These are phyloP conservation scores for Trypanosoma mega DNA, from an alignment of 208 protist species.

Conservation along the genomic window DNA sequence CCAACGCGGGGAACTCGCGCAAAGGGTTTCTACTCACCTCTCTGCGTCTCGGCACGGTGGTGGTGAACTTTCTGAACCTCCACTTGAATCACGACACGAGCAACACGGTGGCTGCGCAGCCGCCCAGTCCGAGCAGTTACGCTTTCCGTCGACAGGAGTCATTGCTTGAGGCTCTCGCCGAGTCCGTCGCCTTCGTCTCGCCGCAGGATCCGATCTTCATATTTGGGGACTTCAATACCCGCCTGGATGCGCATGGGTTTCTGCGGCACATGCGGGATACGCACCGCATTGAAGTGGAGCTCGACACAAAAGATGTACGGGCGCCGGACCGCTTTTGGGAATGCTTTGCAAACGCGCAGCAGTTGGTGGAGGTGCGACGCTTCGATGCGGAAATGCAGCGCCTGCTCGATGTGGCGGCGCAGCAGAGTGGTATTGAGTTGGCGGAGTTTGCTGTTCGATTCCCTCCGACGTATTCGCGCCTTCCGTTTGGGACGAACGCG, in stretches of 20 bases:
- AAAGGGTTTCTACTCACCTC: conserved; percentile 79
- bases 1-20: conserved; percentile 48
- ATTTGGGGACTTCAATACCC: conserved; percentile 78
- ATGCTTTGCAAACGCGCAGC: conserved; percentile 32
- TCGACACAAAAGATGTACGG: conserved; percentile 41
- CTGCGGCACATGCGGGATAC: conserved; percentile 37
- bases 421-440: conserved; percentile 48
- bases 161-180: conserved; percentile 58
- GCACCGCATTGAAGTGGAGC: conserved; percentile 34
- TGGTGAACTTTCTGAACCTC: conserved; percentile 67
- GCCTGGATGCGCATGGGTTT: conserved; percentile 47
- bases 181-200: conserved; percentile 45
- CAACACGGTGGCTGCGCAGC: conserved; percentile 47
- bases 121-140: conserved; percentile 53
- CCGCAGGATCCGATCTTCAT: conserved; percentile 69
- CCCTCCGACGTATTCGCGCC: conserved; percentile 59
- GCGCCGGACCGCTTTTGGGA: conserved; percentile 56
- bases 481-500: conserved; percentile 9
- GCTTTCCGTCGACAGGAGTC: conserved; percentile 39
- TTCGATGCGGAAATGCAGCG: conserved; percentile 56
- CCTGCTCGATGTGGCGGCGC: conserved; percentile 52
- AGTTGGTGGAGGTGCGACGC: conserved; percentile 21
- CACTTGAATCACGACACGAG: conserved; percentile 74
- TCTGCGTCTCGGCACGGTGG: conserved; percentile 63
- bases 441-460: conserved; percentile 67